phyloP scores from a whole-genome alignment of 2,329 filamentous ascomycete genomes.

The Fusarium sp. region DNA sequence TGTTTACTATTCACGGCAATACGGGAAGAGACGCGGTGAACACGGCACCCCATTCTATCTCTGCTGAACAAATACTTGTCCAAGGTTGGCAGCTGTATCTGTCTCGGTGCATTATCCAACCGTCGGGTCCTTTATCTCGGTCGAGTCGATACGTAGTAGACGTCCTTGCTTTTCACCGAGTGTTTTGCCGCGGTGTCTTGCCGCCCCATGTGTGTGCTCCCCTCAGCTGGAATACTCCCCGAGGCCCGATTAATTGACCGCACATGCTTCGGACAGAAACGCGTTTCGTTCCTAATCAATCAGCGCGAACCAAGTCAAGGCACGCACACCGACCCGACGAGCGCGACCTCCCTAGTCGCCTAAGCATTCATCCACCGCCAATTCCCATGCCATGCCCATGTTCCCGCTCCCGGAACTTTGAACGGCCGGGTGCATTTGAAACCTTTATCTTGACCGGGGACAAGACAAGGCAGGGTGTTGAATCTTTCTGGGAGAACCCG shows the following conservation, averaged over 20 bases:
- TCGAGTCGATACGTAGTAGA: background rate
- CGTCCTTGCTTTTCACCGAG: background rate
- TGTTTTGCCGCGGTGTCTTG: background rate
- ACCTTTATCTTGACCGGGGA: constrained; percentile 17
- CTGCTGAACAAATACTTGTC: background rate
- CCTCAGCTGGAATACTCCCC: background rate
- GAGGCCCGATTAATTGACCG: background rate
- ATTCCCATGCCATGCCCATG: background rate
- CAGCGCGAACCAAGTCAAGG: background rate
- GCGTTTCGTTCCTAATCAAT: background rate
- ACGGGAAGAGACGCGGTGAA: background rate
- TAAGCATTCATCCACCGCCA: background rate
- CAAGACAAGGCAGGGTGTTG: background rate
- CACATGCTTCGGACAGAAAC: background rate
- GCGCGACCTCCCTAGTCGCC: background rate
- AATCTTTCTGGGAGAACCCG: background rate
- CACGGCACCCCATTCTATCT: background rate
- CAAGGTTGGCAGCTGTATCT: background rate
- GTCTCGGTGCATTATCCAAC: background rate
- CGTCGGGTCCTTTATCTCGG: background rate
- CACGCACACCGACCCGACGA: background rate
- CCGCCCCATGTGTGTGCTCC: background rate
- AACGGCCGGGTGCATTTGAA: constrained; percentile 26
- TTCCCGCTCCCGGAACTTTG: background rate
- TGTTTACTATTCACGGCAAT: background rate